phyloP scores from a whole-genome alignment of 2,329 filamentous ascomycete species.

The Exophiala mesophila region DNA sequence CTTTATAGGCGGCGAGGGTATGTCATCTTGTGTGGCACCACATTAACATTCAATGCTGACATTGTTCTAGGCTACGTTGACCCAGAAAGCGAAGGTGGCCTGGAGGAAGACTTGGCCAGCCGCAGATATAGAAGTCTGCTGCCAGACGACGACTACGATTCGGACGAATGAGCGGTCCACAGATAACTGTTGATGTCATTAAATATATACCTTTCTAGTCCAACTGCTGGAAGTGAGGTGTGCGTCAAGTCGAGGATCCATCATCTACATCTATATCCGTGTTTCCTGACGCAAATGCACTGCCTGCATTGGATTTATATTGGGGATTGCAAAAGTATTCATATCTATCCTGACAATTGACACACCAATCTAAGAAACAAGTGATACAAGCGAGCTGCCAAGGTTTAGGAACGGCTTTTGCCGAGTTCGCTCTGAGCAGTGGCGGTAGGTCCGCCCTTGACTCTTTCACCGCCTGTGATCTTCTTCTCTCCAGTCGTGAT shows the following conservation, averaged over 20 bases:
- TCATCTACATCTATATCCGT: no score
- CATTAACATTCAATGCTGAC: constrained; percentile 4
- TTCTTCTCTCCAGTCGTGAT: constrained; percentile 39
- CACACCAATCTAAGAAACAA: no score
- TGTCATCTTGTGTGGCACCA: no score
- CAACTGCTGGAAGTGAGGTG: no score
- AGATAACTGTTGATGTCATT: no score
- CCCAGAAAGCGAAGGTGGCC: constrained; percentile 76
- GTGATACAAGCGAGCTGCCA: no score
- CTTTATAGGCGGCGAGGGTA: constrained; percentile 73
- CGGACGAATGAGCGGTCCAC: constrained; percentile 55
- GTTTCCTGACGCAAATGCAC: no score
- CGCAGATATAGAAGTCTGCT: constrained; percentile 72
- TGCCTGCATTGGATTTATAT: no score
- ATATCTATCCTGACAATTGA: no score
- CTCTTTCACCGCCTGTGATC: constrained; percentile 33
- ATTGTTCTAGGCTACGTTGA: constrained; percentile 66
- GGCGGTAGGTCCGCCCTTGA: constrained; percentile 36
- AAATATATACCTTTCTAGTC: no score
- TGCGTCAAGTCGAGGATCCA: no score
- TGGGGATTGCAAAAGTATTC: no score
- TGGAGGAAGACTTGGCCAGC: constrained; percentile 82
- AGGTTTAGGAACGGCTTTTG: constrained; percentile 1
- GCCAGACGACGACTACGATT: constrained; percentile 73
- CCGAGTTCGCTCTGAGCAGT: constrained; percentile 31